A percentile compares a stretch with the other conserved stretches of the same genome.
Conservation (phyloP, 139 green algal species). For the Nannochloris sp. region DNA sequence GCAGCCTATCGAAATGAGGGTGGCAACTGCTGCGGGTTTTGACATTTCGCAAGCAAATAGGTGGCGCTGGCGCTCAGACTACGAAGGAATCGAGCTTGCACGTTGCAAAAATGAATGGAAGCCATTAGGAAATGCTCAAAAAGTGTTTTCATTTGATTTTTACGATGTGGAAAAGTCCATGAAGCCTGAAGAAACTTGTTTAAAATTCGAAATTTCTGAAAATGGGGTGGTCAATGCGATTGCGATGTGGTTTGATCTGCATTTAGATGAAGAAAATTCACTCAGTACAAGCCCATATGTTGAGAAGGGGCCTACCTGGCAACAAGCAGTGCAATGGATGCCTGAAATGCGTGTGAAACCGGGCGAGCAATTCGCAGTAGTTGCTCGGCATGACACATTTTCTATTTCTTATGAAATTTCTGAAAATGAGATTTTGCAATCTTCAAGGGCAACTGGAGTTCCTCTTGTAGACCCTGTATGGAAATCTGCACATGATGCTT, state of each 20-base stretch:
- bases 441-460: conserved; percentile 1
- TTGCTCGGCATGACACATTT: conserved; percentile 58
- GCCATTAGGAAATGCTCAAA: conserved; percentile 30
- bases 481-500: conserved; percentile 16
- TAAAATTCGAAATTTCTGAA: not conserved
- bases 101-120: conserved; percentile 37
- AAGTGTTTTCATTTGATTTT: conserved; percentile 67
- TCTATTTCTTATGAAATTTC: conserved; percentile 33
- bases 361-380: conserved; percentile 30
- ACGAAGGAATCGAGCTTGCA: conserved; percentile 57
- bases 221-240: conserved; percentile 59
- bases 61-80: conserved; percentile 56
- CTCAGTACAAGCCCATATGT: conserved; percentile 39
- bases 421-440: not conserved
- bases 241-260: conserved; percentile 75
- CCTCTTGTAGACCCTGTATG: conserved; percentile 32
- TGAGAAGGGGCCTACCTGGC: conserved; percentile 45
- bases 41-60: conserved; percentile 41
- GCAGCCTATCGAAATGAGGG: conserved; percentile 54
- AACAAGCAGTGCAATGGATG: conserved; percentile 69
- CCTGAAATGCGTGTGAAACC: conserved; percentile 34
- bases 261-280: conserved; percentile 49
- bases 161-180: conserved; percentile 39
- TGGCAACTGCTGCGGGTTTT: conserved; percentile 30
- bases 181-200: conserved; percentile 8